phyloP scores from a whole-genome alignment of 179 eudicot genomes.

The Beta lomatogona region DNA sequence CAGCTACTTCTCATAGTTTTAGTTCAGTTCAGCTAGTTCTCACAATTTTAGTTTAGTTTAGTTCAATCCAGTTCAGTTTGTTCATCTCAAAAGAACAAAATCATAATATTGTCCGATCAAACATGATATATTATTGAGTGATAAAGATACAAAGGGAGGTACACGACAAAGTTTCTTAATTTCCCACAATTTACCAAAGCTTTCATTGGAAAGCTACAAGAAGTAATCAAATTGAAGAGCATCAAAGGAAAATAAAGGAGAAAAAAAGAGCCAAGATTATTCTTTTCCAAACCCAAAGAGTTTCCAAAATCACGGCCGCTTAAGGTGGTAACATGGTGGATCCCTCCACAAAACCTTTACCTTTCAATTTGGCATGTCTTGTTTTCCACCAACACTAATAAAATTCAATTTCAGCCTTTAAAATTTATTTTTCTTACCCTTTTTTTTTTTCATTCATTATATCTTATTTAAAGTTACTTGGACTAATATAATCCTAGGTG shows the following conservation, averaged over 20 bases:
- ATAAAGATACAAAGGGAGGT: too few relatives aligned
- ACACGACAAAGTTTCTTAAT: too few relatives aligned
- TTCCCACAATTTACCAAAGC: background rate
- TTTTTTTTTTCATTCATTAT: background rate
- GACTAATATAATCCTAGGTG: conserved; percentile 20
- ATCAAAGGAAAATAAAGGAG: background rate
- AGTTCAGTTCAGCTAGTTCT: too few relatives aligned
- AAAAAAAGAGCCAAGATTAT: background rate
- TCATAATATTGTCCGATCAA: too few relatives aligned
- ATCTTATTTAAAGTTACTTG: background rate
- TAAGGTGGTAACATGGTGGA: conserved; percentile 17
- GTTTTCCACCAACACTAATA: conserved; percentile 9
- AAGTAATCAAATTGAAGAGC: conserved; percentile 17
- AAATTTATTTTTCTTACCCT: background rate
- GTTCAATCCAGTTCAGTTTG: too few relatives aligned
- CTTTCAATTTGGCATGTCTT: conserved; percentile 29
- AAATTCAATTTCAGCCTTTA: conserved; percentile 3
- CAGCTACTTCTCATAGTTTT: too few relatives aligned
- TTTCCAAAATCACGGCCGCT: conserved; percentile 18
- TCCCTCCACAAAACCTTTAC: background rate
- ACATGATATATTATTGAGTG: too few relatives aligned
- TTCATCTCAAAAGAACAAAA: too few relatives aligned
- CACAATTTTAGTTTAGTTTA: too few relatives aligned
- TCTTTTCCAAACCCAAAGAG: conserved; percentile 19
- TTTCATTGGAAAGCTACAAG: background rate